Base-by-base conservation (phyloP, 2,329 filamentous ascomycete species). In the Claviceps spartinae region DNA sequence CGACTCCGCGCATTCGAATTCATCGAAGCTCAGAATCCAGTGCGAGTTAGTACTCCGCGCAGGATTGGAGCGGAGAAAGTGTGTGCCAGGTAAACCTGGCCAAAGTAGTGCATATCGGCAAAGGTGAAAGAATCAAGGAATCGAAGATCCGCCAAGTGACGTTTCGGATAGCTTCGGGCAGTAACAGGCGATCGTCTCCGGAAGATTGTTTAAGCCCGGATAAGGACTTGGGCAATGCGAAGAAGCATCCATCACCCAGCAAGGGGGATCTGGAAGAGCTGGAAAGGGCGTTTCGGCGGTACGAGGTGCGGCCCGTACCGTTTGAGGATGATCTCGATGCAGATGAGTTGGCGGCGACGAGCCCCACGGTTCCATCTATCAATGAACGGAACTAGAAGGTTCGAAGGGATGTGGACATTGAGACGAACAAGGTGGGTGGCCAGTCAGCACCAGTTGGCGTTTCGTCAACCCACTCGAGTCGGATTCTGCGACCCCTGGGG, bases 161-260 rank as follows among this genome's bases (percentile, higher is more conserved):
- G 5, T 36, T 54, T 14, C 38, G 49, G 26, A 22, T 18, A 22
- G 45, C 24, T 4, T 24, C 43, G 8, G 8, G 40, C 14, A 30
- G 9, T 11, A 14, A 20, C 49, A 13, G 54, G 41, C 37, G 47
- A 22, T 42, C 16, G 18, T 49, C 34, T 6, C 14, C 43, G 1
- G 9, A 24, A n/a, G 18, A 20, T 9, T 11, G 34, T n/a, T 44
- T 40, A 20, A 57, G 11, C 14, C 51, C 13, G 40, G 36, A 7
- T 49, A 43, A 20, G 38, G 49, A 51, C 13, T 30, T 7, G 42
- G 57, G 60, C 45, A 55, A 55, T 42, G 58, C 62, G 16, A 73
- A 73, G 61, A 73, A 73, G 52, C 70, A 73, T 41, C 71, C 71
- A 5, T 73, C 71, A 2, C 71, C 71, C 2, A 71, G 66, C 60